These are phyloP conservation scores for Cytospora chrysosperma DNA, from an alignment of 2,329 filamentous ascomycete genomes.

Conservation along the genomic window DNA sequence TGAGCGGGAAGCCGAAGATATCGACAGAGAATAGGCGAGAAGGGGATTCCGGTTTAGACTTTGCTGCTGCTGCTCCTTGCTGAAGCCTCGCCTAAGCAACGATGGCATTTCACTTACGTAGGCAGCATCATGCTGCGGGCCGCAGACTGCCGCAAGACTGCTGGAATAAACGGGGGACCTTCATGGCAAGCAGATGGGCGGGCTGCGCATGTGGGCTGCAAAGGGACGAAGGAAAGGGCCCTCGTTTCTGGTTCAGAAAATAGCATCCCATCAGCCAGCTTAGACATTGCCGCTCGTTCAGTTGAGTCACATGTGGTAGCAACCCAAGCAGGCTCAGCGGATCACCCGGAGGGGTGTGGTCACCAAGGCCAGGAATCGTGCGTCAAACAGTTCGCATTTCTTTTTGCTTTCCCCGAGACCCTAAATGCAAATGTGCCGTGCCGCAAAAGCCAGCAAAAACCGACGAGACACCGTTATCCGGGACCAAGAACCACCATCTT, in stretches of 20 bases:
- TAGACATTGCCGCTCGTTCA: neutral
- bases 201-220: neutral
- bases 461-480: constrained; percentile 23
- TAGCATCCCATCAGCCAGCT: neutral
- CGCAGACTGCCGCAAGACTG: neutral
- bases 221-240: neutral
- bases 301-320: neutral
- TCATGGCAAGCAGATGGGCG: neutral
- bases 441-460: constrained; percentile 22
- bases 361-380: neutral
- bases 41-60: neutral
- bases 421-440: constrained; percentile 23
- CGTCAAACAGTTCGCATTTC: constrained; percentile 23
- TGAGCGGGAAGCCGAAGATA: neutral
- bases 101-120: no score
- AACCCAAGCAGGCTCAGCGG: neutral
- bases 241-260: neutral
- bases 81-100: neutral
- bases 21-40: no score
- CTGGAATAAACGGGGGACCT: no score
- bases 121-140: neutral
- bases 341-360: no score
- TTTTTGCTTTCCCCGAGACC: constrained; percentile 23
- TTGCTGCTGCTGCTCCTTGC: no score
- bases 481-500: constrained; percentile 18